A percentile compares a stretch with the other conserved stretches of the same genome.
phyloP scores from a whole-genome alignment of 768 basidiomycete genomes.

The Suillus subluteus region DNA sequence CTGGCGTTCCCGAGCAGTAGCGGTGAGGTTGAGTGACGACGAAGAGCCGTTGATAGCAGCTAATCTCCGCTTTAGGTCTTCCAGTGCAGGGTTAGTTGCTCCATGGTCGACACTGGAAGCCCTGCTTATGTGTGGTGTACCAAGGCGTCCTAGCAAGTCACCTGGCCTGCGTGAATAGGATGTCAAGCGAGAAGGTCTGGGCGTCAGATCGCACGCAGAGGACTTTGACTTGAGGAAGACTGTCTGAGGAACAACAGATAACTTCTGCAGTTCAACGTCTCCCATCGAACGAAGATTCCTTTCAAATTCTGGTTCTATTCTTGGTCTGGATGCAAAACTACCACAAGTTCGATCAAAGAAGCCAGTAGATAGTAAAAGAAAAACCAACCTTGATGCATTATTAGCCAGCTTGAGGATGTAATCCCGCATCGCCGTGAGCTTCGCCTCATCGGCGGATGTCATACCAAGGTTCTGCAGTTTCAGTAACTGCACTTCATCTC shows the following conservation, averaged over 20 bases:
- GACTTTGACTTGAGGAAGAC: constrained; percentile 75
- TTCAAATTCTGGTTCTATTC: constrained; percentile 63
- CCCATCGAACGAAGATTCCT: constrained; percentile 64
- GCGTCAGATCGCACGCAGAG: constrained; percentile 40
- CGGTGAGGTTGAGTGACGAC: constrained; percentile 57
- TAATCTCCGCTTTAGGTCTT: constrained; percentile 78
- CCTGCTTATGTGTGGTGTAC: constrained; percentile 54
- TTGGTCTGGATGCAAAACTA: constrained; percentile 72
- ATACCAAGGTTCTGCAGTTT: constrained; percentile 90
- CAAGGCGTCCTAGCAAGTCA: constrained; percentile 47
- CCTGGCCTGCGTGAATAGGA: constrained; percentile 44
- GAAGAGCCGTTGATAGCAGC: constrained; percentile 74
- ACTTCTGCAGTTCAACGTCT: constrained; percentile 80
- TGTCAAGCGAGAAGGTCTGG: constrained; percentile 41
- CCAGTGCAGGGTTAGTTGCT: constrained; percentile 61
- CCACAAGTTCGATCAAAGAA: constrained; percentile 8
- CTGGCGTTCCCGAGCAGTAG: constrained; percentile 50
- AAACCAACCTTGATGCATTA: constrained; percentile 69
- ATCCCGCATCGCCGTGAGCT: constrained; percentile 86
- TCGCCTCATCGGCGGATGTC: constrained; percentile 78
- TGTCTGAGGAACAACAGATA: constrained; percentile 89
- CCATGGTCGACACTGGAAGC: constrained; percentile 51
- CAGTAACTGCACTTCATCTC: constrained; percentile 75
- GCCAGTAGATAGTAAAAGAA: not conserved
- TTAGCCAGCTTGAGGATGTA: constrained; percentile 86